phyloP scores from a whole-genome alignment of 257 asterid species.

The Haberlea rhodopensis region DNA sequence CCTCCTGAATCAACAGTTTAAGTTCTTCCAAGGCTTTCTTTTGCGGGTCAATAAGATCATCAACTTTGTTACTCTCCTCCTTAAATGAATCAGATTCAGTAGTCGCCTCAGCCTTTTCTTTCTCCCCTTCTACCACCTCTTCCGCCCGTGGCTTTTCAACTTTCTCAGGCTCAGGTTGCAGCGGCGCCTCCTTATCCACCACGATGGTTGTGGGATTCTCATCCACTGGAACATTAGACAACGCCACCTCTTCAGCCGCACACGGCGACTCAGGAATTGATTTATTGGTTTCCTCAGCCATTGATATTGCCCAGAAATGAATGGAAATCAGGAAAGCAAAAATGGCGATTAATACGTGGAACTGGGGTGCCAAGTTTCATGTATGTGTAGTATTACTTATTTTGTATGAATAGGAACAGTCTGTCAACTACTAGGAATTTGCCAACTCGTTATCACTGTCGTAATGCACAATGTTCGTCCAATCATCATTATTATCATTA shows the following conservation, averaged over 20 bases:
- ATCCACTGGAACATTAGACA: conserved; percentile 34
- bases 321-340: not conserved
- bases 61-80: conserved; percentile 70
- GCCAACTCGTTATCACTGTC: conserved; percentile 41
- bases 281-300: conserved; percentile 56
- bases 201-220: conserved; percentile 34
- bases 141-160: conserved; percentile 31
- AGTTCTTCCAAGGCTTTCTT: conserved; percentile 63
- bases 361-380: not conserved
- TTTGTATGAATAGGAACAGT: conserved; percentile 33
- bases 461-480: conserved; percentile 8
- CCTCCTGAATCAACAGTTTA: conserved; percentile 52
- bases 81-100: conserved; percentile 58
- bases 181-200: conserved; percentile 32
- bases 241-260: conserved; percentile 32
- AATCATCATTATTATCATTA: not conserved
- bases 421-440: conserved; percentile 35
- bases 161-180: conserved; percentile 33
- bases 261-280: conserved; percentile 28
- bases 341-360: not conserved
- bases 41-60: conserved; percentile 58
- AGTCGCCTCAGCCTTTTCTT: conserved; percentile 30
- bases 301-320: conserved; percentile 4
- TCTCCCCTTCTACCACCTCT: conserved; percentile 23
- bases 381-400: conserved; percentile 7